Evolutionary conservation across 2,329 filamentous ascomycete species (phyloP), one percentile per base, ranked within the genome.

Genomic region (Ophiostoma novo-ulmi): DNA sequence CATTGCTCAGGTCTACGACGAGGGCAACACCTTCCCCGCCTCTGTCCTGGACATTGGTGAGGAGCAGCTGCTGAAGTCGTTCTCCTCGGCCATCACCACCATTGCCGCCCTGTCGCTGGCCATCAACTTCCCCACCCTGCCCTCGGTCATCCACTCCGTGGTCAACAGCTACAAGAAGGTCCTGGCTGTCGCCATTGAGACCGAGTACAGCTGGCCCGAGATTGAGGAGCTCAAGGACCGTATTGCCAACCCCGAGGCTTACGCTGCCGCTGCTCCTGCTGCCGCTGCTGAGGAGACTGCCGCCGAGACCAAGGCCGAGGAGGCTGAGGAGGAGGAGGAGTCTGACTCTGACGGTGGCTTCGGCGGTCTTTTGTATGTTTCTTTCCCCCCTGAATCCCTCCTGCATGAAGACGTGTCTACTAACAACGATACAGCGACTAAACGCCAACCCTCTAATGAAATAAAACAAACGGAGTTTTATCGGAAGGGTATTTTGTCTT

Each of bases 141-240:
- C 95, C 77, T 97, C 95, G 72, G 89, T 98, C 83, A 91, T 97
- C 79, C 95, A 99, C 91, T 97, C 93, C 76, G 78, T 99, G 76
- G 87, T 98, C 88, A 99, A 98, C 89, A 82, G 86, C 79, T 99
- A 99, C 92, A 99, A 99, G 93, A 97, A 97, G 81, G 85, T 91
- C 76, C 85, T 98, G 77, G 87, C 95, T 76, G 89, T 97, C 78
- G 96, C 95, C 78, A 82, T 99, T 79, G 88, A 89, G 84, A 97
- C 92, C 78, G 94, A 97, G 76, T 91, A 90, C 87, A 90, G 89
- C 84, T 99, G 95, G 94, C 89, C 94, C 78, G 93, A 92, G 83
- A 97, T 99, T 79, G 89, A 96, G 79, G 88, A 97, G 85, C 91
- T 99, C 85, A 99, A 99, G 91, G 95, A 99, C 86, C 93, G 95